Base-by-base conservation (phyloP, 2,329 filamentous ascomycete genomes). In the Aspergillus proliferans region DNA sequence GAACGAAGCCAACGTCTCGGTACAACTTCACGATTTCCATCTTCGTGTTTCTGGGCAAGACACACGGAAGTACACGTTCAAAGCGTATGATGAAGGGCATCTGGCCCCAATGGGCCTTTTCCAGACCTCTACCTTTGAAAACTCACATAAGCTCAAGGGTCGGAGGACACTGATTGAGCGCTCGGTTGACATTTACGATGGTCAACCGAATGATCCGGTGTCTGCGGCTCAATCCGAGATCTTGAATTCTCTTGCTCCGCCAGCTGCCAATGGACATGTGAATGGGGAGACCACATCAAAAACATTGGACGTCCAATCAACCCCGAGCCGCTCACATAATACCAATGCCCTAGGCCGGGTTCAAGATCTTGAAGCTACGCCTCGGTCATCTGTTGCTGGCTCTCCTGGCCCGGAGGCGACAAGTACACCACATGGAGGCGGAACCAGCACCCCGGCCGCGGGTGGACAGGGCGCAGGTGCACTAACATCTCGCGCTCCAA, bases 101-200 rank as follows among this genome's bases (percentile, higher is more conserved):
- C 78, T 98, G n/a, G 87, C 93, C 0, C 87, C 91, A 1, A 89
- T 95, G 85, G 91, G 90, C n/a, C 87, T 91, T 61, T 96, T 94
- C 67, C 87, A 92, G 52, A 92, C 93, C 0, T 75, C 81, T 2
- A 86, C 96, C 47, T 95, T 97, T 58, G 88, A 95, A 64, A 86
- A 90, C 59, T 82, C 79, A 24, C 72, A 80, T 33, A 98, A 98
- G 73, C 79, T 97, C 9, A 75, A 78, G 18, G 85, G 88, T 39
- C 83, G 92, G 45, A 82, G 89, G 56, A 90, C 86, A 61, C 76
- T 97, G 19, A 83, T 97, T 28, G 85, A 88, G 48, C 85, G 88
- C 34, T 96, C 92, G 0, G 90, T 91, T 60, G 95, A 98, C 65
- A 83, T 94, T 10, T 98, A 98, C 68, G 93, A 97, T 53, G 84